Evolutionary conservation across 257 asterid genomes (phyloP), one percentile per base, ranked within the genome.

Genomic region (Primulina huaijiensis): DNA sequence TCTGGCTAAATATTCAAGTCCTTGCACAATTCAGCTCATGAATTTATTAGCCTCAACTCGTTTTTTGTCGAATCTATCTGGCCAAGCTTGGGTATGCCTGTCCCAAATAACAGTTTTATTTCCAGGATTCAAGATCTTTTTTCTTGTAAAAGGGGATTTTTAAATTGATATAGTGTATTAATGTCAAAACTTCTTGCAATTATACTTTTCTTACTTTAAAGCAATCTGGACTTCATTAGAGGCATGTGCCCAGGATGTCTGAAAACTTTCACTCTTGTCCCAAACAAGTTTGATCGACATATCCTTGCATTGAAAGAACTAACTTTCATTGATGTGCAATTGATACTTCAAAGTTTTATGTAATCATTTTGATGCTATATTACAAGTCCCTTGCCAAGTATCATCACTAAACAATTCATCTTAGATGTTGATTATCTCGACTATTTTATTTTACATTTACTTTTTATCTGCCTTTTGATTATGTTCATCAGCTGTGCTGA

Each of bases 291-390:
- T 73, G 64, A 68, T 60, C 40, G 3, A 6, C 57, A 37, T 75
- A 60, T 64, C 64, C 57, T 33, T 72, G 65, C 53, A 14, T n/a
- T 40, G 43, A 33, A 70, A 34, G 60, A 46, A 67, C 64, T 61
- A 50, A 65, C 65, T 64, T 62, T 31, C n/a, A 27, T 65, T 46
- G 19, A 7, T 66, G 63, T 53, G 60, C 64, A 71, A 11, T 27
- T 14, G 2, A 27, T 27, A 27, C 30, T 27, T 27, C 30, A 27
- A 27, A 27, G 30, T 27, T 27, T 27, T 27, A 27, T 27, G 30
- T 27, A 2, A 27, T 27, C 30, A 16, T 8, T 70, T 35, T 62
- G 62, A 33, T 43, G 56, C 30, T 27, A 27, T 27, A 2, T 37
- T 35, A 17, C 2, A 25, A 38, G 12, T 70, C 43, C 31, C 55